Evolutionary conservation across 2,329 filamentous ascomycete genomes (phyloP).

Genomic region (Fusarium veterinarium): DNA sequence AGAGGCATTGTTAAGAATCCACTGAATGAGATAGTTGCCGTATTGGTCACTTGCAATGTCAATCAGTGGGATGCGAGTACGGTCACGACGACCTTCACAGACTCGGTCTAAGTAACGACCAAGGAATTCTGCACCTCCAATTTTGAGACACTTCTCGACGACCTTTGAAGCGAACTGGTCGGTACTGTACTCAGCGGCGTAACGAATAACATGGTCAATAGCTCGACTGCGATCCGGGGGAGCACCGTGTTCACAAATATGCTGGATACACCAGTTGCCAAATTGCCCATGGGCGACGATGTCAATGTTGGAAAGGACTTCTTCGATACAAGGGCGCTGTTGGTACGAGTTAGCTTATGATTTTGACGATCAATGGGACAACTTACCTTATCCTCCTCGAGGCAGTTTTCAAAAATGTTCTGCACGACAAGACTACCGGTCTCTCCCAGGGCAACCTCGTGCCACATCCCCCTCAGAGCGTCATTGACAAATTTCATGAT

Average conservation of each 20-base stretch:
- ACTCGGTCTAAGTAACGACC: conserved; percentile 93
- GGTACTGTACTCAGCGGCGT: conserved; percentile 96
- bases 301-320: conserved; percentile 94
- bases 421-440: conserved; percentile 98
- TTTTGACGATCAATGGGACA: not conserved
- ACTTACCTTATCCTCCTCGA: conserved; percentile 95
- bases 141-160: conserved; percentile 98
- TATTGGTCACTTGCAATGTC: conserved; percentile 99
- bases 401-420: conserved; percentile 99
- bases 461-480: conserved; percentile 95
- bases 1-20: conserved; percentile 90
- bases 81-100: conserved; percentile 88
- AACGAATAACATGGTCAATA: conserved; percentile 93
- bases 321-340: conserved; percentile 96
- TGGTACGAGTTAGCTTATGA: conserved; percentile 29
- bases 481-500: conserved; percentile 99
- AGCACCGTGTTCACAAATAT: conserved; percentile 96
- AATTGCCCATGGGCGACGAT: conserved; percentile 98
- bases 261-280: conserved; percentile 99
- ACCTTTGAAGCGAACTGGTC: conserved; percentile 99
- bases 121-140: conserved; percentile 90
- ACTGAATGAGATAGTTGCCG: conserved; percentile 97
- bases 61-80: conserved; percentile 95
- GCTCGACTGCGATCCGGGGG: conserved; percentile 92
- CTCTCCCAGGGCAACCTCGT: conserved; percentile 96